Evolutionary conservation across 148 eudicot genomes (phyloP), one percentile per base, ranked within the genome.

Genomic region (Bassia scoparia): DNA sequence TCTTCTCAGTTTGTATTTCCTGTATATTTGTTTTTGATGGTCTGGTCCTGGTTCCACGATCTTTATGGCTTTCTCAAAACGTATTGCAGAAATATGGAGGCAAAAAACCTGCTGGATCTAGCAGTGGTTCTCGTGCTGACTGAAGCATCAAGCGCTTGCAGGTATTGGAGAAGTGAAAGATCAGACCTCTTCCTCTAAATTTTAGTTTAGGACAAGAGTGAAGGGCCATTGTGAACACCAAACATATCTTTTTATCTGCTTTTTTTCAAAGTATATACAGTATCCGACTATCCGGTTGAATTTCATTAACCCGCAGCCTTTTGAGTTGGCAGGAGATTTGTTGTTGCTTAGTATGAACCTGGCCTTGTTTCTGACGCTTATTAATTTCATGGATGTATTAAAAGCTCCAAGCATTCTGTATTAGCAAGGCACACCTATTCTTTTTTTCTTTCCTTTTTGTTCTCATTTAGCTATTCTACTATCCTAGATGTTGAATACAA

Each of bases 21-120:
- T 35, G 29, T 35, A 21, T 20, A 48, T 70, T 27, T 46, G 48
- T 49, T 55, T 27, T 46, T 44, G 33, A 8, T 7, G 3, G 7
- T 38, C 52, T 48, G 67, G 14, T 15, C 46, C 50, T 27, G 33
- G 67, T 46, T 53, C 72, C 8, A 13, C 54, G 5, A 20, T 64
- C 50, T 31, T 27, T 23, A 7, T 50, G 13, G 63, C 58, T 70
- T 74, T 43, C 54, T 65, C n/a, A 63, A 43, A 70, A 26, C 17
- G 8, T 79, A 35, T 37, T 30, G 29, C 90, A 90, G 92, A 90
- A 82, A 77, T 90, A 90, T 63, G 81, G 88, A 69, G 87, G 88
- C 37, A 90, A 88, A 87, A 86, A 70, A 79, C 72, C 86, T 68
- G 80, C 78, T 43, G 79, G 67, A 11, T 62, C 66, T 69, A 56